These are phyloP conservation scores for Pelargonium myrrhifolium DNA, from an alignment of 441 rosid genomes.

Conservation along the genomic window DNA sequence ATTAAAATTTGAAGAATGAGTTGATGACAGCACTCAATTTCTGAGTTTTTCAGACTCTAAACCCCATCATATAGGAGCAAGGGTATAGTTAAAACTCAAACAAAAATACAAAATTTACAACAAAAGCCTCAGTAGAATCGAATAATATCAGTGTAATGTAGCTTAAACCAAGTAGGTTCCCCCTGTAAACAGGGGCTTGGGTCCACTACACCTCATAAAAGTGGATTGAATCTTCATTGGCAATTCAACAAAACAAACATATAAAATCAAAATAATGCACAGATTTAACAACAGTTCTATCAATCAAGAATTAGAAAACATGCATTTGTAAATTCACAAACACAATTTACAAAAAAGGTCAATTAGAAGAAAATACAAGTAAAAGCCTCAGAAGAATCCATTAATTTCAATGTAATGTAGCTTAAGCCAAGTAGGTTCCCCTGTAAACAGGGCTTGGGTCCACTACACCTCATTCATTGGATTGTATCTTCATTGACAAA, in stretches of 20 bases:
- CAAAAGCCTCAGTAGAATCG: conserved; percentile 43
- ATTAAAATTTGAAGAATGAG: conserved; percentile 20
- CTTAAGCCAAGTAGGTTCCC: background rate
- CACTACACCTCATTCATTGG: background rate
- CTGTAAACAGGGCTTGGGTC: conserved; percentile 4
- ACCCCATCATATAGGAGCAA: background rate
- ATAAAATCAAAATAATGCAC: background rate
- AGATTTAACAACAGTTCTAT: too few relatives aligned
- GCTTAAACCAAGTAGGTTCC: conserved; percentile 63
- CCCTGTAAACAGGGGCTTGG: background rate
- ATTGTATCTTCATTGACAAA: background rate
- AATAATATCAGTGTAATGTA: conserved; percentile 31
- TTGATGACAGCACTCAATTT: conserved; percentile 35
- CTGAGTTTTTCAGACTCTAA: conserved; percentile 31
- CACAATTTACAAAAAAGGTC: too few relatives aligned
- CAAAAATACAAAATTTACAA: too few relatives aligned
- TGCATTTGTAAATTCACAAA: background rate
- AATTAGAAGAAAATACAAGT: background rate
- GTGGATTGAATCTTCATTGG: conserved; percentile 37
- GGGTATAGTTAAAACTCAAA: conserved; percentile 49
- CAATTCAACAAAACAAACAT: background rate
- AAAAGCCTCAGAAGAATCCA: background rate
- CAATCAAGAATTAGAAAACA: too few relatives aligned
- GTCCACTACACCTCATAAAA: conserved; percentile 11
- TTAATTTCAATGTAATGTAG: background rate